Percentiles rank a stretch among this genome's conserved stretches.
These are phyloP conservation scores for Suillus cothurnatus DNA, from an alignment of 768 basidiomycete genomes.

Conservation along the genomic window DNA sequence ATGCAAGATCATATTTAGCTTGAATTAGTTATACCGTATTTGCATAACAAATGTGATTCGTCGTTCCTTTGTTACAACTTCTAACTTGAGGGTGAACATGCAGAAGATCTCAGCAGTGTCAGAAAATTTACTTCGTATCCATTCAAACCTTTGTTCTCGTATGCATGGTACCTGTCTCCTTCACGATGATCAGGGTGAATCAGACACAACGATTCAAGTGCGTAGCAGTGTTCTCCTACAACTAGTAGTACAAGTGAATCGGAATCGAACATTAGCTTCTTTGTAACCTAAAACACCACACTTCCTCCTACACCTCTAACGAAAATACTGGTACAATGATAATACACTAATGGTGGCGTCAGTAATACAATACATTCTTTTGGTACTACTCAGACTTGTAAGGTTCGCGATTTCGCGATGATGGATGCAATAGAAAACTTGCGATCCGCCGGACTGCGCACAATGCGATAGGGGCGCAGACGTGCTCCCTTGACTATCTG, in stretches of 20 bases:
- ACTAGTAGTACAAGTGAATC: neutral
- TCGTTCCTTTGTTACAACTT: neutral
- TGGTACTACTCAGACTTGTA: neutral
- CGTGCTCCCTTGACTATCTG: constrained; percentile 48
- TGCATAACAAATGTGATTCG: neutral
- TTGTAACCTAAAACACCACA: neutral
- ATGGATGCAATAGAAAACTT: constrained; percentile 8
- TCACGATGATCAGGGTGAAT: constrained; percentile 4
- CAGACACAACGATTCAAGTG: neutral
- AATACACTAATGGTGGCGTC: constrained; percentile 15
- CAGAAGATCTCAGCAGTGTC: neutral
- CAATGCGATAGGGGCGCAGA: constrained; percentile 59
- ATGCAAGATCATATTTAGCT: no score
- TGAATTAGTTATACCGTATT: neutral
- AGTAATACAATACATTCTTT: constrained; percentile 22
- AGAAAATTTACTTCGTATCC: neutral
- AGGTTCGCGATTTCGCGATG: neutral
- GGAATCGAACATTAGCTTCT: neutral
- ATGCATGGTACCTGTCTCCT: neutral
- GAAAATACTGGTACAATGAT: constrained; percentile 7
- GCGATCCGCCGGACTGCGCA: constrained; percentile 22
- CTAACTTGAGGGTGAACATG: neutral
- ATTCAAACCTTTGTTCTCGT: neutral
- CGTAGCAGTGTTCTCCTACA: neutral
- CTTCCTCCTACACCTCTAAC: constrained; percentile 6